Evolutionary conservation across 2,329 filamentous ascomycete species (phyloP).

Genomic region (Fusarium stilboides): DNA sequence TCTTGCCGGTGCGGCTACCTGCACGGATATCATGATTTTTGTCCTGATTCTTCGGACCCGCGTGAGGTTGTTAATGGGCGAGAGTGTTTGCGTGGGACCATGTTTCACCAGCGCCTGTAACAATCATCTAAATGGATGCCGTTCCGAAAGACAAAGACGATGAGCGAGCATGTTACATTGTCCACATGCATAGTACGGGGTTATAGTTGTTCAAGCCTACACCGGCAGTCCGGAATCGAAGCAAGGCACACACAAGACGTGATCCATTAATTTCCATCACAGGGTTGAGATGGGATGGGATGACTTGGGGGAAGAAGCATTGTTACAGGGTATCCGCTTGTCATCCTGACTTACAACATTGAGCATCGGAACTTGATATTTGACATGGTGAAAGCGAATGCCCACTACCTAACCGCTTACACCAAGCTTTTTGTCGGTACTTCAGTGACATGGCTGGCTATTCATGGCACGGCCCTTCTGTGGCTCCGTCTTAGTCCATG

Average conservation of each 20-base stretch:
- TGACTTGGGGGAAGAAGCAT: not conserved
- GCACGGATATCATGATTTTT: constrained; percentile 40
- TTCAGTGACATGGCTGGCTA: constrained; percentile 16
- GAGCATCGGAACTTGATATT: constrained; percentile 1
- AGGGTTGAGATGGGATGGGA: not conserved
- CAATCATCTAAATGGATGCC: constrained; percentile 24
- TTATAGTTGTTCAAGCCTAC: constrained; percentile 12
- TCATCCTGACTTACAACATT: constrained; percentile 8
- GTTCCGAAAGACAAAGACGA: constrained; percentile 28
- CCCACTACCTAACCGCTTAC: constrained; percentile 15
- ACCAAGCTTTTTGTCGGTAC: constrained; percentile 12
- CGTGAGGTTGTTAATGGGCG: constrained; percentile 10
- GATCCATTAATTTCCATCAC: constrained; percentile 8
- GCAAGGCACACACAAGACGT: constrained; percentile 7
- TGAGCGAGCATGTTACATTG: constrained; percentile 23
- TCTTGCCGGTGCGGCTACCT: constrained; percentile 42
- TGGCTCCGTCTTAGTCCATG: constrained; percentile 20
- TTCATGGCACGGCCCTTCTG: constrained; percentile 33
- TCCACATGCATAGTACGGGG: constrained; percentile 4
- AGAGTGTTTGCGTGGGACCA: constrained; percentile 38
- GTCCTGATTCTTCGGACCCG: constrained; percentile 10
- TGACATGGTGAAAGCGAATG: constrained; percentile 3
- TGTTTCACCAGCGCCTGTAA: constrained; percentile 46
- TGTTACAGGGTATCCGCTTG: not conserved
- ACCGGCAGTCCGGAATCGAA: constrained; percentile 7